Base-by-base conservation (phyloP, 257 asterid species). In the Forsythia suspensa region DNA sequence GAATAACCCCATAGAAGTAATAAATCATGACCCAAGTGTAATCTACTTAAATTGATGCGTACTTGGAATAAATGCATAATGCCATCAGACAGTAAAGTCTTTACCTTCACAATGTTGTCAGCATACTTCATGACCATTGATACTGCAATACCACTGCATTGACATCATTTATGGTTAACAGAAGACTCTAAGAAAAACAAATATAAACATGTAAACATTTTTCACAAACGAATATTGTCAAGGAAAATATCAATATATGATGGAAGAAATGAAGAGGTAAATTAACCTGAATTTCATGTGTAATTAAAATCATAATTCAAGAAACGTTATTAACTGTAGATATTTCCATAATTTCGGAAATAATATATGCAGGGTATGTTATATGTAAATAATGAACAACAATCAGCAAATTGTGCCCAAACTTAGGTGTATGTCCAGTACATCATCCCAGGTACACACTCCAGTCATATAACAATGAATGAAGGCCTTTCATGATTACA, bases 61-160 rank as follows among this genome's bases (percentile, higher is more conserved):
- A 73, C 20, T 48, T 69, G 36, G 77, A 48, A 65, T 40, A 76
- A 80, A 80, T 57, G 78, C 55, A 84, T n/a, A 77, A 78, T 73
- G 61, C 73, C 67, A 55, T 72, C 68, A 67, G 37, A 65, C 6
- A 76, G 52, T 44, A 71, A 61, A 6, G 71, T 37, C 76, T 74
- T 79, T 88, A 92, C 99, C 99, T 96, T 96, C 77, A 96, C 99
- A 81, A 94, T 96, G 88, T 96, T 96, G 93, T 96, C 98, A 71
- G 99, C 99, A 73, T 90, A 96, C 78, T 96, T 96, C 99, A 96
- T 96, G 84, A 96, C 98, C 99, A 96, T 96, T 79, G 99, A 96
- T 77, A 96, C 99, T 71, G 98, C 99, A 89, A 96, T 88, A 43
- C 99, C 99, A 82, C 98, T 96, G 97, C 85, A 79, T 76, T 52